Percentiles rank a stretch among this genome's conserved stretches.
phyloP scores from a whole-genome alignment of 2,329 filamentous ascomycete genomes.

The Harringtonia lauricola region DNA sequence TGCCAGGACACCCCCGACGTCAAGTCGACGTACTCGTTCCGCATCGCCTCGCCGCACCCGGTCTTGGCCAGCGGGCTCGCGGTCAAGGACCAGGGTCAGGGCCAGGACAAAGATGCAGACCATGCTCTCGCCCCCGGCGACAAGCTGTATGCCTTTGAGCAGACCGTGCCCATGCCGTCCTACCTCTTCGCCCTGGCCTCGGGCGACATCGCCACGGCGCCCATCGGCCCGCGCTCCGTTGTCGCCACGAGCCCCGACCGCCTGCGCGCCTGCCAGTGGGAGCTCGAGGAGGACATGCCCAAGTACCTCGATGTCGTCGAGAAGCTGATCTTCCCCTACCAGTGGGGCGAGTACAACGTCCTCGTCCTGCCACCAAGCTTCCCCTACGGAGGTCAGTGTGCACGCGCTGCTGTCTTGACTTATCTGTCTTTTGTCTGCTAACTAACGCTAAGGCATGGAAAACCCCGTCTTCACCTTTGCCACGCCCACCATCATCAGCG shows the following conservation, averaged over 20 bases:
- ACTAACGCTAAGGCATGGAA: constrained; percentile 54
- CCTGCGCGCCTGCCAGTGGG: constrained; percentile 74
- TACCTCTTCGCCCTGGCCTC: constrained; percentile 91
- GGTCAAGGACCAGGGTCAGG: constrained; percentile 15
- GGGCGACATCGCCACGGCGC: constrained; percentile 75
- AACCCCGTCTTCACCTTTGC: constrained; percentile 94
- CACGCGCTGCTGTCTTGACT: background rate
- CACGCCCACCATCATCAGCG: constrained; percentile 87
- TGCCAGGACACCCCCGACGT: constrained; percentile 97
- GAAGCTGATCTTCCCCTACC: constrained; percentile 71
- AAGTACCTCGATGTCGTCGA: constrained; percentile 85
- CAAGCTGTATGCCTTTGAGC: constrained; percentile 74
- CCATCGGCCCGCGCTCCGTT: constrained; percentile 73
- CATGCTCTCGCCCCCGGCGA: constrained; percentile 39
- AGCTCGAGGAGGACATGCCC: constrained; percentile 82
- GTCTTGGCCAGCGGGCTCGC: constrained; percentile 84
- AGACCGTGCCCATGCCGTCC: constrained; percentile 83
- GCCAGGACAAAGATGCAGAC: constrained; percentile 19
- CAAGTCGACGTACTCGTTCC: constrained; percentile 90
- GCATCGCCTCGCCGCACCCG: constrained; percentile 72
- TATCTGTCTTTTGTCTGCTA: background rate
- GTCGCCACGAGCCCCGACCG: constrained; percentile 86
- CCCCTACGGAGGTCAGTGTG: constrained; percentile 61
- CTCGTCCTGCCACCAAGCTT: constrained; percentile 83
- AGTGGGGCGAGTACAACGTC: constrained; percentile 93